These are phyloP conservation scores for Gossypium arboreum DNA, from an alignment of 345 rosid genomes.

Conservation along the genomic window DNA sequence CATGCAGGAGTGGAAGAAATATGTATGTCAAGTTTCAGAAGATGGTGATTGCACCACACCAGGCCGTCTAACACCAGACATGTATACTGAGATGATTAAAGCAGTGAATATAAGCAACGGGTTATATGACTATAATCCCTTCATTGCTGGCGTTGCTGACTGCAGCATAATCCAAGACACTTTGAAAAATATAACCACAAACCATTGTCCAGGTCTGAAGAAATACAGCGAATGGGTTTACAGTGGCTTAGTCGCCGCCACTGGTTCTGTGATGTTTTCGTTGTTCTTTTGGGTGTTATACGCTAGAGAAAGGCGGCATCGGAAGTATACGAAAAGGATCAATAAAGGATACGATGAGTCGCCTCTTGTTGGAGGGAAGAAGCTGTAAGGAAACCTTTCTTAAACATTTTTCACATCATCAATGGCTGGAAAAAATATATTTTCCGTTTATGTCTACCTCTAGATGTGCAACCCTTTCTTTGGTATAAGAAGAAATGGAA, in stretches of 20 bases:
- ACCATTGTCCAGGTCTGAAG: constrained; percentile 34
- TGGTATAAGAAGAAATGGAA: too few relatives aligned
- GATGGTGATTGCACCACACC: constrained; percentile 33
- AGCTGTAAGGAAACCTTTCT: background rate
- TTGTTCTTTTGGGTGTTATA: constrained; percentile 47
- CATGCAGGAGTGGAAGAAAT: constrained; percentile 48
- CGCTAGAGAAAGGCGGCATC: constrained; percentile 44
- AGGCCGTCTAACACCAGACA: constrained; percentile 39
- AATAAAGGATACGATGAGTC: constrained; percentile 12
- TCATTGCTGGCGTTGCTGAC: constrained; percentile 34
- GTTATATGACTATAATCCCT: constrained; percentile 29
- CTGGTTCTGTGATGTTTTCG: constrained; percentile 43
- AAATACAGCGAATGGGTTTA: constrained; percentile 42
- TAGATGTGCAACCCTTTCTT: too few relatives aligned
- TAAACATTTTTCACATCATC: too few relatives aligned
- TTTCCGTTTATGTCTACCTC: too few relatives aligned
- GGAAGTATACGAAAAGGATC: constrained; percentile 26
- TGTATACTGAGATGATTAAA: constrained; percentile 30
- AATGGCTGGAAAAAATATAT: too few relatives aligned
- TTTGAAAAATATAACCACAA: constrained; percentile 20
- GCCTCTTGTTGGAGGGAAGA: constrained; percentile 17
- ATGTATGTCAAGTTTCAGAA: constrained; percentile 40
- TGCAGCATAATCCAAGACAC: constrained; percentile 40
- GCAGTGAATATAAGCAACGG: constrained; percentile 45
- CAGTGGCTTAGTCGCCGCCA: constrained; percentile 36